Base-by-base conservation (phyloP, 2,329 filamentous ascomycete genomes). In the Cladosporium sp. region DNA sequence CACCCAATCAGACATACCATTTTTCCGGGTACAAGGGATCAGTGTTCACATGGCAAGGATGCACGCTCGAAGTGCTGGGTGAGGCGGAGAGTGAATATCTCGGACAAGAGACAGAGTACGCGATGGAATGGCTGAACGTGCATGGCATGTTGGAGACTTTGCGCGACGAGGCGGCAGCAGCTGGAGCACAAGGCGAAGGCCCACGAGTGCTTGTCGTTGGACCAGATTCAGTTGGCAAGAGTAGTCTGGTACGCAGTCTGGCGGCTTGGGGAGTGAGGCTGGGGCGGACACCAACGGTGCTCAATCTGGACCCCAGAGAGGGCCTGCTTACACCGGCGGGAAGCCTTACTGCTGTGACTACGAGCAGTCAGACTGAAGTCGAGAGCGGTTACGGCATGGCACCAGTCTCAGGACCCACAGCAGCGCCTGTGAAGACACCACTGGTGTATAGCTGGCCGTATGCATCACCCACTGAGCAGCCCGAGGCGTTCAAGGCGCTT, bases 1-100 rank as follows among this genome's bases (percentile, higher is more conserved):
- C 90, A 9, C 79, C 82, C 8, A 86, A 86, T 51, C 86, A 86
- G 45, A 78, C 81, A 8, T 97, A 97, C 73, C 84, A 78, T 27
- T 92, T 99, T 69, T 79, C 80, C 40, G 88, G 89, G 50, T 81
- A 80, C 59, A 95, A 95, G 73, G 87, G 88, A 52, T 91, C 92
- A 54, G 86, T 99, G 63, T 88, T 88, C 68, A 95, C 91, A 44
- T 96, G 89, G 86, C 84, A 92, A 64, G 92, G 93, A 61, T 96
- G 90, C 70, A 83, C 83, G 47, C 73, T 99, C 54, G 88, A 96
- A 68, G 77, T 96, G 53, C 82, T 80, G 20, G 84, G 84, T 38
- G 82, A 86, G 49, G 85, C 80, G 50, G 81, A 76, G 70, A 81
- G 67, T 71, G 84, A 87, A 65, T 87, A 87, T 61, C 77, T 74